Evolutionary conservation across 805 yeast genomes (phyloP).

Genomic region (Metschnikowia chrysomelidarum): DNA sequence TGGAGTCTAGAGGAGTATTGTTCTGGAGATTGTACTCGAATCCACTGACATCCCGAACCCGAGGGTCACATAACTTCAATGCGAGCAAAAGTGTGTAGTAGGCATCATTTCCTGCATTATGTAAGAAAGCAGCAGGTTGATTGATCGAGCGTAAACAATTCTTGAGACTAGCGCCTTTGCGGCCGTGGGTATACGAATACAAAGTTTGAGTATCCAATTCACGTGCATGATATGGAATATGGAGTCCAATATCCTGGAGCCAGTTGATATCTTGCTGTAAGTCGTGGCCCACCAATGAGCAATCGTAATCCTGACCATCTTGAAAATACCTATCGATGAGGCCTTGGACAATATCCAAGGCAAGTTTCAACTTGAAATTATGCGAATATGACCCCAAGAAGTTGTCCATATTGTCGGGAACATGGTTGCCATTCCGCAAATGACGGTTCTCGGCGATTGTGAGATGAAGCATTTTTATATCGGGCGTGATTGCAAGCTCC

Average conservation of each 20-base stretch:
- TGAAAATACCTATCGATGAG: slow-evolving; percentile 18
- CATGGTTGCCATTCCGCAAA: slow-evolving; percentile 19
- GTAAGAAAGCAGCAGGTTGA: slow-evolving; percentile 25
- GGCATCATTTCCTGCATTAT: slow-evolving; percentile 31
- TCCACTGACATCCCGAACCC: slow-evolving; percentile 5
- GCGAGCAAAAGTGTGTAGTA: slow-evolving; percentile 27
- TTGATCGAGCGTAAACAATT: slow-evolving; percentile 19
- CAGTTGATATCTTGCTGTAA: slow-evolving; percentile 17
- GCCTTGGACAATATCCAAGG: slow-evolving; percentile 9
- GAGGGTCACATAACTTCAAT: slow-evolving; percentile 25
- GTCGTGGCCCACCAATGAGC: slow-evolving; percentile 21
- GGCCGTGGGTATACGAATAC: slow-evolving; percentile 14
- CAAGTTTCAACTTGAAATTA: slow-evolving; percentile 10
- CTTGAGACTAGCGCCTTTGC: slow-evolving; percentile 22
- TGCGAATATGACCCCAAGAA: slow-evolving; percentile 21
- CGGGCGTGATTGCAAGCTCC: slow-evolving; percentile 17
- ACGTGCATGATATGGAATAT: slow-evolving; percentile 1
- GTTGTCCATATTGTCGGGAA: slow-evolving; percentile 22
- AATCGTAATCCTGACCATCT: slow-evolving; percentile 8
- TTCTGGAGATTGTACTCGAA: slow-evolving; percentile 5
- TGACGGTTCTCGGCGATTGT: slow-evolving; percentile 18
- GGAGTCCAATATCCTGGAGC: slow-evolving; percentile 13
- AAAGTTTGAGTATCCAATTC: slow-evolving; percentile 22
- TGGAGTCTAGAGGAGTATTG: too few relatives aligned
- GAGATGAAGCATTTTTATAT: slow-evolving; percentile 20